Evolutionary conservation across 305 asterid species (phyloP), one percentile per base, ranked within the genome.

Genomic region (Plantago coronopus): DNA sequence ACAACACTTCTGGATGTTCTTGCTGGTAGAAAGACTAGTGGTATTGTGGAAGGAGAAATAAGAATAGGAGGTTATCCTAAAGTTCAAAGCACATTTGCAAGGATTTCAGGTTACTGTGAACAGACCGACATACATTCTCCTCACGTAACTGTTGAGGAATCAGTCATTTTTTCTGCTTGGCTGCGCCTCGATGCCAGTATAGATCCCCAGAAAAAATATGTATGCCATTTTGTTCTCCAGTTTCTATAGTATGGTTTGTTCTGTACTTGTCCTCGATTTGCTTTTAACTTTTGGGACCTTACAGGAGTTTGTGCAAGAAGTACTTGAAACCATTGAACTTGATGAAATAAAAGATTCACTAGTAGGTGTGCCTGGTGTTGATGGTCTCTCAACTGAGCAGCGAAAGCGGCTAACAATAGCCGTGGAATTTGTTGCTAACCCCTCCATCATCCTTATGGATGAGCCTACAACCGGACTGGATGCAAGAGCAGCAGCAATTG

Each of bases 41-140:
- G 95, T 22, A 48, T 54, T 17, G 70, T 84, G 13, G 88, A 87
- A 77, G 95, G 94, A 51, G 88, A 77, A 29, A 82, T 87, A 50
- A 76, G 49, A 67, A 66, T 87, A 31, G 88, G 95, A 63, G 95
- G 94, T 37, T 82, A 75, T 66, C 90, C 94, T 43, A 87, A 87
- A 64, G 83, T 76, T 65, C 93, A 84, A 73, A 75, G 70, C 60
- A 80, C 90, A 42, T 87, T 87, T 56, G 85, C 95, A 56, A 72
- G 95, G 46, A 74, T 87, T 69, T 84, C 95, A 18, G 95, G 96
- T 50, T 88, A 88, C 73, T 86, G 95, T 31, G 96, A 88, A 71
- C 96, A 88, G 73, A 78, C 79, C n/a, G 95, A 88, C 72, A 71
- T 88, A 25, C 95, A 85, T 65, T 83, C 95, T 69, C 90, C 96